Conservation (phyloP, 306 rosid species). For the Hippophae rhamnoides region DNA sequence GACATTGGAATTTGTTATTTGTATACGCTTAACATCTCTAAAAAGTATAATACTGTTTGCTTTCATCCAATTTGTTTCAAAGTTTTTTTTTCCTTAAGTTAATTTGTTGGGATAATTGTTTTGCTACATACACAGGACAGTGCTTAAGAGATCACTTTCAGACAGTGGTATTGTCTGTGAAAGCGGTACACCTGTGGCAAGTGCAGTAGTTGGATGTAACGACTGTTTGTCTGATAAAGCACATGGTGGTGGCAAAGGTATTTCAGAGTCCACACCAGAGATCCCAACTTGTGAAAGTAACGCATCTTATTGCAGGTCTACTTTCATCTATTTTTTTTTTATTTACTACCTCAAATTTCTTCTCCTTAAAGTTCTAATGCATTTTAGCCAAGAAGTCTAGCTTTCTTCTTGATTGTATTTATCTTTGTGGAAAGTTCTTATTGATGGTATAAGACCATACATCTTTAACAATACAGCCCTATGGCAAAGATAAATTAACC, state of each 20-base stretch:
- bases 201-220: background rate
- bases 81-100: too few species aligned
- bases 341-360: too few species aligned
- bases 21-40: too few species aligned
- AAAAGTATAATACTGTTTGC: too few species aligned
- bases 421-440: too few species aligned
- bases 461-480: too few species aligned
- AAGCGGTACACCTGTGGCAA: constrained; percentile 34
- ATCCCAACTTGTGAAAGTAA: constrained; percentile 42
- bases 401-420: too few species aligned
- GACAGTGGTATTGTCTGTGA: constrained; percentile 59
- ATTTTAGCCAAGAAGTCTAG: too few species aligned
- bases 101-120: background rate
- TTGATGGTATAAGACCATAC: too few species aligned
- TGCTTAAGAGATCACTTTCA: constrained; percentile 73
- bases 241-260: constrained; percentile 16
- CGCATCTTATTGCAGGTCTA: constrained; percentile 59
- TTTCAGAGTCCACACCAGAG: constrained; percentile 48
- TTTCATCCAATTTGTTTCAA: too few species aligned
- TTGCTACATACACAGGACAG: constrained; percentile 42
- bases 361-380: too few species aligned
- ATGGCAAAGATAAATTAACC: too few species aligned
- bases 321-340: background rate
- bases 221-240: constrained; percentile 19
- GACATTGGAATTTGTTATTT: background rate